A percentile compares a stretch with the other conserved stretches of the same genome.
Evolutionary conservation across 106 monocot species (phyloP).

Genomic region (Chionographis japonica): DNA sequence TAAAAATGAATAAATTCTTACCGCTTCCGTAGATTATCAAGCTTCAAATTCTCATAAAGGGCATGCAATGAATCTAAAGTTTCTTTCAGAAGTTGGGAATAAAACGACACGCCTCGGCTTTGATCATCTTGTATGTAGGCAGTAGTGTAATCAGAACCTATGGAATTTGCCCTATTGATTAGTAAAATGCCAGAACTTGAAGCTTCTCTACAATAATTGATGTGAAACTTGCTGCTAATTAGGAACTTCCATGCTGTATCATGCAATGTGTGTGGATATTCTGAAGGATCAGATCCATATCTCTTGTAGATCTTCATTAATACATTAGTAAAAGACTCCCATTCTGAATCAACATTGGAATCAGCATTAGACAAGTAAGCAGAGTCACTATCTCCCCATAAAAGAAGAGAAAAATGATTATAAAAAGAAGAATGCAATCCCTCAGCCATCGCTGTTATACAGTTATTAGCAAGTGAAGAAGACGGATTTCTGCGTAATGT

Average conservation of each 20-base stretch:
- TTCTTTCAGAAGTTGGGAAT: constrained; percentile 50
- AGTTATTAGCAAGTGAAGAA: constrained; percentile 73
- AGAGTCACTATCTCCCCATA: constrained; percentile 60
- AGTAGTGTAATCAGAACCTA: constrained; percentile 3
- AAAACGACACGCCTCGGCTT: constrained; percentile 33
- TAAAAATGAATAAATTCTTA: constrained; percentile 27
- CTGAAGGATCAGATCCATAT: constrained; percentile 21
- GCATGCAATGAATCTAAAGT: constrained; percentile 80
- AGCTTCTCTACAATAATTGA: constrained; percentile 32
- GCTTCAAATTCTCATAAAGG: constrained; percentile 89
- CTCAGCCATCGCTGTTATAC: constrained; percentile 73
- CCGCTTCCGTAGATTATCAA: constrained; percentile 77
- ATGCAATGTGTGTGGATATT: constrained; percentile 1
- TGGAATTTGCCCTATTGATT: constrained; percentile 1
- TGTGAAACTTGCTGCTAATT: constrained; percentile 65
- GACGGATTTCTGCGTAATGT: constrained; percentile 50
- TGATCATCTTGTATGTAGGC: constrained; percentile 18
- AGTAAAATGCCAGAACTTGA: constrained; percentile 24
- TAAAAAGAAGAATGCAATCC: constrained; percentile 63
- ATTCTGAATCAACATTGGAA: constrained; percentile 63
- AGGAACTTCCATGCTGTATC: constrained; percentile 67
- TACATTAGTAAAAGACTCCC: constrained; percentile 62
- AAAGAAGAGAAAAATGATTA: constrained; percentile 47
- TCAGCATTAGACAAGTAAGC: constrained; percentile 28
- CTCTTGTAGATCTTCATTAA: constrained; percentile 43